Evolutionary conservation across 768 basidiomycete species (phyloP).

Genomic region (Suillus discolor): DNA sequence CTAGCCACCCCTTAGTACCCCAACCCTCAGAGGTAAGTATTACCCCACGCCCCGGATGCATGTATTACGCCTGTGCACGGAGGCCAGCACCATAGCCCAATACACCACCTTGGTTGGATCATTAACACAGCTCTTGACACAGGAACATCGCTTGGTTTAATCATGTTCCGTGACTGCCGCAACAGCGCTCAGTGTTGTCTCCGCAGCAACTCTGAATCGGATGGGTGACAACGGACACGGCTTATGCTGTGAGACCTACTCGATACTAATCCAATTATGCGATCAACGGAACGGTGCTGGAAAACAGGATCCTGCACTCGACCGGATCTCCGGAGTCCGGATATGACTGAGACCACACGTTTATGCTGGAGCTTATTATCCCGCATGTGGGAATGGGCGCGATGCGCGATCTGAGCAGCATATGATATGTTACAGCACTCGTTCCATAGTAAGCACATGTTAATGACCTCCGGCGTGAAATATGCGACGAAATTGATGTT

Average conservation of each 20-base stretch:
- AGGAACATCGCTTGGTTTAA: slow-evolving; percentile 6
- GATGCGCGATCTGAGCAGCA: neutral
- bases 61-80: slow-evolving; percentile 2
- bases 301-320: neutral
- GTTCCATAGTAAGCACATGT: neutral
- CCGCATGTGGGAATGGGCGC: neutral
- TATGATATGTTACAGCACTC: neutral
- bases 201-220: neutral
- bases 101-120: neutral
- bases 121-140: slow-evolving; percentile 8
- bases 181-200: neutral
- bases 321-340: neutral
- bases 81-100: slow-evolving; percentile 5
- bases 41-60: slow-evolving; percentile 8
- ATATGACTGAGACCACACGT: neutral
- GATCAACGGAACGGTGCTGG: slow-evolving; percentile 1
- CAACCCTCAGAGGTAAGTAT: neutral
- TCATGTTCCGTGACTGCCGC: slow-evolving; percentile 8
- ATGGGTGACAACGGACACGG: neutral
- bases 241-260: neutral
- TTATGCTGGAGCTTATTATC: neutral
- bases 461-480: neutral
- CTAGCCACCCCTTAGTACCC: neutral
- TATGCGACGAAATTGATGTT: neutral
- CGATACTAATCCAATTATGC: neutral